Base-by-base conservation (phyloP, 2,329 filamentous ascomycete genomes). In the Dendryphion nanum region DNA sequence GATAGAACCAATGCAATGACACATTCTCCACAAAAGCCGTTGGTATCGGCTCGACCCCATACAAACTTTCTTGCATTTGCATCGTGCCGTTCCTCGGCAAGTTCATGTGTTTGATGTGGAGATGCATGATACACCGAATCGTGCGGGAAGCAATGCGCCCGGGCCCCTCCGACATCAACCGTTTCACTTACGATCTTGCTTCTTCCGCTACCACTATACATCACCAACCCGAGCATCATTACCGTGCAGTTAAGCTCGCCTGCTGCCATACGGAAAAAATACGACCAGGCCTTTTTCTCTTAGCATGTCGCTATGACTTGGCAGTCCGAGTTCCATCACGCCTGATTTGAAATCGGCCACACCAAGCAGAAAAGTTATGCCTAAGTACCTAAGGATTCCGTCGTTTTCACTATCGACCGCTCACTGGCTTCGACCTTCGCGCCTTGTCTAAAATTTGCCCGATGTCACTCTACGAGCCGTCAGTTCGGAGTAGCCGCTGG, bases 381-480 rank as follows among this genome's bases (percentile, higher is more conserved):
- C 35, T 30, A 36, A 32, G 36, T 21, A 35, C 40, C 40, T 39
- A 5, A 39, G 36, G 40, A 32, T 28, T 36, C 36, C 28, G 12
- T 18, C 6, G 8, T 7, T 20, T 10, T n/a, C 18, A 24, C 8
- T 14, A 14, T 26, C 23, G 23, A 26, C 23, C n/a, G 18, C 18
- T 29, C 7, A 24, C 24, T 18, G 29, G 15, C 34, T 19, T 17
- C 5, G n/a, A 23, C 34, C 18, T 30, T 7, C 16, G 17, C 18
- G 13, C 13, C 19, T 34, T 13, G 18, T 14, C 34, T 28, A 14
- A 14, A n/a, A 10, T 14, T 4, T 14, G 19, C 17, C 8, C 10
- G 15, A 42, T 42, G 40, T 42, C 40, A 7, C 36, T 42, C 14
- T 42, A 42, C 19, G 40, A 42, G 18, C 28, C 29, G 5, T 42